Base-by-base conservation (phyloP, 2,329 filamentous ascomycete species). In the Nothophoma quercina region DNA sequence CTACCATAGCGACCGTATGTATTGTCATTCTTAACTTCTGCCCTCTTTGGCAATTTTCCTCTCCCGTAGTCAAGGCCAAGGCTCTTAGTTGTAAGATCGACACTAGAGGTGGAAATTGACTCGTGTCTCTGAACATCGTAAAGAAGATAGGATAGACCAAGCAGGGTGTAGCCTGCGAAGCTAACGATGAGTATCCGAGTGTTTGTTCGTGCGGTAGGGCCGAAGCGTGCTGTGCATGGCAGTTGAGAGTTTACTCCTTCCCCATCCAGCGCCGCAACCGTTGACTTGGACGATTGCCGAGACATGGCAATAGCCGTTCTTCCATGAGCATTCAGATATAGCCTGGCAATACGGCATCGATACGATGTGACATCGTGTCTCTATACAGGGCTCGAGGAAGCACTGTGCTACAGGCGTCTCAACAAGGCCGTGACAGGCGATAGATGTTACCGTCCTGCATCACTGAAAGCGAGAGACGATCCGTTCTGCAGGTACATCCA, bases 11-110 rank as follows among this genome's bases (percentile, higher is more conserved):
- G 35, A 51, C 54, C 60, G 55, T 39, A 54, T 41, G 36, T 62
- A 59, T 62, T 57, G 58, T 56, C 59, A 21, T 51, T 58, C 60
- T 62, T 65, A 42, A 54, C 55, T 56, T 58, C 44, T 61, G 58
- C 55, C 59, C 45, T 18, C 26, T 56, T 38, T 23, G 39, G 56
- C 21, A 43, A 32, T 22, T 16, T 34, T 30, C 32, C 51, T 36
- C 47, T 28, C 28, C 39, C 28, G 40, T 36, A 39, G 15, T 26
- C 7, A 9, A 36, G 19, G 46, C 50, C 53, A 54, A 59, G 53
- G 25, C 13, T 22, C 34, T 38, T n/a, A 33, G 28, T 22, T 18
- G 15, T 18, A 21, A 29, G 36, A 54, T 56, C 51, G 33, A 36
- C 25, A 38, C 33, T 23, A 23, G 28, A 16, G n/a, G 33, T 48